Evolutionary conservation across 2,329 filamentous ascomycete genomes (phyloP), one percentile per base, ranked within the genome.

Genomic region (Sporothrix brunneoviolacea): DNA sequence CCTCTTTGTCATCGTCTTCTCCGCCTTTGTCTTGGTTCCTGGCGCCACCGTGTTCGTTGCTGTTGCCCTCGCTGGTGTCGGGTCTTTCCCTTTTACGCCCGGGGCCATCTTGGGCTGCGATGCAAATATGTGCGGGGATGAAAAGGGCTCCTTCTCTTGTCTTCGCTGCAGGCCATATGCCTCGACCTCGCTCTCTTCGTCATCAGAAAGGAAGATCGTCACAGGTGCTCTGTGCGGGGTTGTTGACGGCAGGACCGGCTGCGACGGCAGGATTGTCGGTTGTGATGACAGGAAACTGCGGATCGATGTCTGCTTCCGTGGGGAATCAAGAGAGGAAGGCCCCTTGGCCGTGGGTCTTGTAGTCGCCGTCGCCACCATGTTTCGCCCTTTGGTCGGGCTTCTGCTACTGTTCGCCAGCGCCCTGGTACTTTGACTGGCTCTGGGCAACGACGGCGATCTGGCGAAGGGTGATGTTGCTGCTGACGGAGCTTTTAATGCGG

Each of bases 291-390:
- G 19, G 10, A 53, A 57, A 15, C 21, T 15, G 13, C 38, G 45
- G n/a, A 57, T 53, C 7, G 55, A 55, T 9, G 35, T 43, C 41
- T 56, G 55, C 18, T 43, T 47, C 3, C 13, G 46, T 8, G 43
- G 46, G 12, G 30, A 48, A 35, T 32, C 32, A 32, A 27, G 33
- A 16, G 33, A 30, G 21, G 22, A 33, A 15, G 13, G 2, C 33
- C n/a, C n/a, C n/a, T 36, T 44, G 13, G 35, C 2, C 24, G 28
- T 30, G 6, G 27, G 7, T n/a, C 32, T 28, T 16, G 10, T 22
- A n/a, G 5, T n/a, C 4, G n/a, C 22, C 3, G 41, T 38, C 8
- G 16, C 22, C 16, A 16, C 33, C 4, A 5, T 28, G 24, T 10
- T 10, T 28, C 24, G 24, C n/a, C n/a, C n/a, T n/a, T n/a, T n/a